Conservation (phyloP, 192 early-diverging fungal genomes). For the Coemansia sp. region DNA sequence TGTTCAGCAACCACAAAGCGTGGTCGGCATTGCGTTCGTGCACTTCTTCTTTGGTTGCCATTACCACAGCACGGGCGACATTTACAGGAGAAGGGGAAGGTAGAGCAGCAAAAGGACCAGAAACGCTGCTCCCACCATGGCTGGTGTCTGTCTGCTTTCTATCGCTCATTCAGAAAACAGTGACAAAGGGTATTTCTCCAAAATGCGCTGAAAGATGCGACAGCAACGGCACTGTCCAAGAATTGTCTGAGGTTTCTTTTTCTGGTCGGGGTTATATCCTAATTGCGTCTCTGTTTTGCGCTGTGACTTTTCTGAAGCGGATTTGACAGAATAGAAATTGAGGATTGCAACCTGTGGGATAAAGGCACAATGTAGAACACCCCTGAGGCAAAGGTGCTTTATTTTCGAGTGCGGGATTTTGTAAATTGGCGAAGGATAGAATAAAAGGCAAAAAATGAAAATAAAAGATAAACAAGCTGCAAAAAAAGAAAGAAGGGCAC, state of each 20-base stretch:
- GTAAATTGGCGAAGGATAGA: too few relatives aligned
- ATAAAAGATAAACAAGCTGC: too few relatives aligned
- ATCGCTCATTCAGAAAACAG: slow-evolving; percentile 20
- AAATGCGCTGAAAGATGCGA: neutral
- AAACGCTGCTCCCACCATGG: neutral
- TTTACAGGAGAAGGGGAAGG: slow-evolving; percentile 7
- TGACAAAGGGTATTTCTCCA: neutral
- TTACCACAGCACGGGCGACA: slow-evolving; percentile 35
- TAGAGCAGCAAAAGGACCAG: neutral
- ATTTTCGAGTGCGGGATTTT: too few relatives aligned
- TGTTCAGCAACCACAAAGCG: slow-evolving; percentile 49
- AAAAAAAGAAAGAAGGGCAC: too few relatives aligned
- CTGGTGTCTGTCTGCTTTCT: slow-evolving; percentile 15
- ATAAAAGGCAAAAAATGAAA: too few relatives aligned
- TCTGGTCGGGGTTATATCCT: neutral
- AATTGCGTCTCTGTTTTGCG: too few relatives aligned
- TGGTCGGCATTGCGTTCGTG: slow-evolving; percentile 48
- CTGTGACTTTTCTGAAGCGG: neutral
- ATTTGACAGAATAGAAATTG: neutral
- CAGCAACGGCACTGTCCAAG: neutral
- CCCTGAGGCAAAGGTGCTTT: too few relatives aligned
- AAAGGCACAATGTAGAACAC: too few relatives aligned
- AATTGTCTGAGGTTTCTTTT: neutral
- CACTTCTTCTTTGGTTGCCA: slow-evolving; percentile 21
- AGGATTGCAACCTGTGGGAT: too few relatives aligned